Conservation (phyloP, 2,329 filamentous ascomycete species). For the Talaromyces sp. region DNA sequence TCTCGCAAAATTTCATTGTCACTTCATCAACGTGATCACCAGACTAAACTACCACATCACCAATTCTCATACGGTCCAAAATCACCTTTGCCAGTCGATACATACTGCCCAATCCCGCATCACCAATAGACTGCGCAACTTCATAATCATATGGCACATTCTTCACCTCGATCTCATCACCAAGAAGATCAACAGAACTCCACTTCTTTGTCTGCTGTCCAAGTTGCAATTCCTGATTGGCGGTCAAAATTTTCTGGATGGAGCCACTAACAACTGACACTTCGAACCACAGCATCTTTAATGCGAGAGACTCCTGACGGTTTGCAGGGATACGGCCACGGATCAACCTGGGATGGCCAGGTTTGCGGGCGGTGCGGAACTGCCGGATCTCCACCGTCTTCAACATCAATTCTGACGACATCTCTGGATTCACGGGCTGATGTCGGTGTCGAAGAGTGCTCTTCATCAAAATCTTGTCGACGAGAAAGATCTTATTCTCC, state of each 20-base stretch:
- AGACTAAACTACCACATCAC: not conserved
- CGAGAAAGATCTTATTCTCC: slow-evolving; percentile 25
- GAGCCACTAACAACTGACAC: slow-evolving; percentile 37
- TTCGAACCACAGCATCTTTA: slow-evolving; percentile 35
- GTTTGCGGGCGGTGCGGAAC: slow-evolving; percentile 29
- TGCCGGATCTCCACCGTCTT: slow-evolving; percentile 43
- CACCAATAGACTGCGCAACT: slow-evolving; percentile 30
- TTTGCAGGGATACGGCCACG: slow-evolving; percentile 28
- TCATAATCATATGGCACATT: slow-evolving; percentile 15
- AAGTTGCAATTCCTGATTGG: slow-evolving; percentile 35
- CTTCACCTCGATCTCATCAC: slow-evolving; percentile 25
- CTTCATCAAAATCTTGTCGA: slow-evolving; percentile 39
- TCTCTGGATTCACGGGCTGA: slow-evolving; percentile 18
- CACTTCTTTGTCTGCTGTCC: slow-evolving; percentile 37
- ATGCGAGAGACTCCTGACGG: not conserved
- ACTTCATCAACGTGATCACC: not conserved
- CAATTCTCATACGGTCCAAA: slow-evolving; percentile 13
- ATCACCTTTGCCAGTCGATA: slow-evolving; percentile 34
- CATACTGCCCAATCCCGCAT: slow-evolving; percentile 29
- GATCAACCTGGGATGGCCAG: slow-evolving; percentile 27
- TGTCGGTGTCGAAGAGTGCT: slow-evolving; percentile 35
- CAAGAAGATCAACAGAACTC: slow-evolving; percentile 32
- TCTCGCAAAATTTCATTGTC: not conserved
- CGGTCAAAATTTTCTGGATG: slow-evolving; percentile 35
- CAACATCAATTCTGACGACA: slow-evolving; percentile 29